phyloP scores from a whole-genome alignment of 2,329 filamentous ascomycete species.

The Macrophomina tecta region DNA sequence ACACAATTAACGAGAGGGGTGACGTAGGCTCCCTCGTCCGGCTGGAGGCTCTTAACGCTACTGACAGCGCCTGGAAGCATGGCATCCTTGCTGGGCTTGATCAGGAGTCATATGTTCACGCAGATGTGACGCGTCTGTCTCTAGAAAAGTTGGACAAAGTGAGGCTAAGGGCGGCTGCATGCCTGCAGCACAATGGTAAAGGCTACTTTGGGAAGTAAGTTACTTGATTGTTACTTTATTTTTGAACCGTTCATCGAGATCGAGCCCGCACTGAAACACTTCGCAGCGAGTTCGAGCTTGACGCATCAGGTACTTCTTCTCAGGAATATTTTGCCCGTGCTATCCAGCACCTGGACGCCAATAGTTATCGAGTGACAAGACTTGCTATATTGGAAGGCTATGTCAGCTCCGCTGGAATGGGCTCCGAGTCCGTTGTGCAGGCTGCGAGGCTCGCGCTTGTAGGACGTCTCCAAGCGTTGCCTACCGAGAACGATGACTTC shows the following conservation, averaged over 20 bases:
- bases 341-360: slow-evolving; percentile 40
- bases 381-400: slow-evolving; percentile 67
- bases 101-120: slow-evolving; percentile 35
- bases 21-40: slow-evolving; percentile 89
- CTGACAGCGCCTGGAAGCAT: slow-evolving; percentile 54
- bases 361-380: slow-evolving; percentile 29
- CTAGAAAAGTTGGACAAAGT: slow-evolving; percentile 92
- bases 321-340: slow-evolving; percentile 64
- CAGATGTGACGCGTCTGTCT: slow-evolving; percentile 69
- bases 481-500: slow-evolving; percentile 31
- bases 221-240: neutral
- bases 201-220: slow-evolving; percentile 23
- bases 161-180: slow-evolving; percentile 52
- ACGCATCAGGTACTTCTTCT: slow-evolving; percentile 59
- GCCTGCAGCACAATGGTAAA: slow-evolving; percentile 31
- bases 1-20: slow-evolving; percentile 86
- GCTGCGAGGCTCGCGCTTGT: slow-evolving; percentile 70
- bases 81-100: slow-evolving; percentile 28
- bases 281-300: slow-evolving; percentile 24
- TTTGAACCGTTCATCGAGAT: neutral
- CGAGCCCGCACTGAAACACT: neutral
- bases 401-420: slow-evolving; percentile 76
- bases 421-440: slow-evolving; percentile 76
- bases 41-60: slow-evolving; percentile 74
- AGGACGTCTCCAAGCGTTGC: slow-evolving; percentile 44